Evolutionary conservation across 306 rosid genomes (phyloP).

Genomic region (Prunus padus): DNA sequence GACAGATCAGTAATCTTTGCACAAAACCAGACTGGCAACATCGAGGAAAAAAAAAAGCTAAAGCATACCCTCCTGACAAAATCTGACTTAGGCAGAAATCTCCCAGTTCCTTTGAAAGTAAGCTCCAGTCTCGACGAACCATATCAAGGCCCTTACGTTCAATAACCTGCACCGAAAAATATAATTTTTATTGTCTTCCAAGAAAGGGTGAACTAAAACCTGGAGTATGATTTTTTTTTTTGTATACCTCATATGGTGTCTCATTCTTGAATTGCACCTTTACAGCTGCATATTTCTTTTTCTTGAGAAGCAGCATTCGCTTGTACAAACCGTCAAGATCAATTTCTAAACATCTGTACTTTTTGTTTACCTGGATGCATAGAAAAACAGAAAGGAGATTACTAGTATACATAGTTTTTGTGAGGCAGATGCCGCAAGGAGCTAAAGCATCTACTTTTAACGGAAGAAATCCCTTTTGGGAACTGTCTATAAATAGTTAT

Average conservation of each 20-base stretch:
- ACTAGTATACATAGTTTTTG: background rate
- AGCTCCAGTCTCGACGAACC: slow-evolving; percentile 98
- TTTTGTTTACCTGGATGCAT: slow-evolving; percentile 80
- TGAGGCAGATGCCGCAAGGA: slow-evolving; percentile 7
- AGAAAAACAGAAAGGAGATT: slow-evolving; percentile 19
- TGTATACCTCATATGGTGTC: slow-evolving; percentile 68
- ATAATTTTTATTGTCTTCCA: slow-evolving; percentile 25
- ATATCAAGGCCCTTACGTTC: slow-evolving; percentile 99
- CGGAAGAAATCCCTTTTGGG: background rate
- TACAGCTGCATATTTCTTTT: slow-evolving; percentile 94
- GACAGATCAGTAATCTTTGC: slow-evolving; percentile 14
- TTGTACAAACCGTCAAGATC: slow-evolving; percentile 94
- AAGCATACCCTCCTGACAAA: slow-evolving; percentile 89
- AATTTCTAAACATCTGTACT: slow-evolving; percentile 84
- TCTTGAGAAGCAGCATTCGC: slow-evolving; percentile 98
- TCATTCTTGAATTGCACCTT: slow-evolving; percentile 75
- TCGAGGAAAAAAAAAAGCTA: background rate
- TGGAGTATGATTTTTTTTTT: slow-evolving; percentile 5
- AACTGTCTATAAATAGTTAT: background rate
- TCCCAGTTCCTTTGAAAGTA: slow-evolving; percentile 89
- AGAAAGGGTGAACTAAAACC: slow-evolving; percentile 10
- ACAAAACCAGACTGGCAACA: background rate
- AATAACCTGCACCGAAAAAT: slow-evolving; percentile 56
- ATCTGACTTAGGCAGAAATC: slow-evolving; percentile 88
- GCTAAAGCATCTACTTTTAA: slow-evolving; percentile 9